phyloP scores from a whole-genome alignment of 2,329 filamentous ascomycete genomes.

The Fusarium sp. region DNA sequence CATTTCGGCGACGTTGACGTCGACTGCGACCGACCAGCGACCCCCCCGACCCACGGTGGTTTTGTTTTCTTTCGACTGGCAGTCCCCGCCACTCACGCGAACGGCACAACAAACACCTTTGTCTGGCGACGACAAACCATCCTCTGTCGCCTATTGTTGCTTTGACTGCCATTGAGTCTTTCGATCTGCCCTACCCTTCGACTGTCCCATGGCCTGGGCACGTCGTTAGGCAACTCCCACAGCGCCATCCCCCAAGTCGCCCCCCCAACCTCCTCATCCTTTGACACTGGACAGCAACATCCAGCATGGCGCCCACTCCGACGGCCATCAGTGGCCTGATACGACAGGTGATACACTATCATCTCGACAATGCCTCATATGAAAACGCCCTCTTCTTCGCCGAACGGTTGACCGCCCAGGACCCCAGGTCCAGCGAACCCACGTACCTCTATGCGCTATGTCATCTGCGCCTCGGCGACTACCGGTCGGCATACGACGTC shows the following conservation, averaged over 20 bases:
- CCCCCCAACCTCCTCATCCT: slow-evolving; percentile 13
- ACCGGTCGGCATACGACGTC: slow-evolving; percentile 86
- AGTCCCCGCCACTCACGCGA: slow-evolving; percentile 41
- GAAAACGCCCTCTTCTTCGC: slow-evolving; percentile 95
- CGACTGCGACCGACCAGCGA: slow-evolving; percentile 32
- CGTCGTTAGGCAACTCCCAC: slow-evolving; percentile 47
- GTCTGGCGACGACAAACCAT: slow-evolving; percentile 14
- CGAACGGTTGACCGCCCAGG: slow-evolving; percentile 85
- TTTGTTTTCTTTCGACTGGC: slow-evolving; percentile 45
- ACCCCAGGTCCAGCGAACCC: slow-evolving; percentile 83
- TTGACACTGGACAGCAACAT: slow-evolving; percentile 38
- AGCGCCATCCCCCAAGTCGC: neutral
- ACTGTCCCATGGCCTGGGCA: slow-evolving; percentile 45
- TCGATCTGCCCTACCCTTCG: slow-evolving; percentile 3
- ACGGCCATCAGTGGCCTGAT: slow-evolving; percentile 64
- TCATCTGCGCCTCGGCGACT: slow-evolving; percentile 84
- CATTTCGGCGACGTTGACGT: slow-evolving; percentile 27
- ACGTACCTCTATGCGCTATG: slow-evolving; percentile 87
- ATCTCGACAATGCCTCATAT: slow-evolving; percentile 89
- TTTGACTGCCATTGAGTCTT: slow-evolving; percentile 11
- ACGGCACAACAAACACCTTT: slow-evolving; percentile 36
- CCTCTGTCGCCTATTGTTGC: slow-evolving; percentile 13
- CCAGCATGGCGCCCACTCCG: slow-evolving; percentile 65
- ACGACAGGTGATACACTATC: slow-evolving; percentile 72
- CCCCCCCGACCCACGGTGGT: slow-evolving; percentile 18